Evolutionary conservation across 2,329 filamentous ascomycete genomes (phyloP), one percentile per base, ranked within the genome.

Genomic region (Ophiobolus disseminans): DNA sequence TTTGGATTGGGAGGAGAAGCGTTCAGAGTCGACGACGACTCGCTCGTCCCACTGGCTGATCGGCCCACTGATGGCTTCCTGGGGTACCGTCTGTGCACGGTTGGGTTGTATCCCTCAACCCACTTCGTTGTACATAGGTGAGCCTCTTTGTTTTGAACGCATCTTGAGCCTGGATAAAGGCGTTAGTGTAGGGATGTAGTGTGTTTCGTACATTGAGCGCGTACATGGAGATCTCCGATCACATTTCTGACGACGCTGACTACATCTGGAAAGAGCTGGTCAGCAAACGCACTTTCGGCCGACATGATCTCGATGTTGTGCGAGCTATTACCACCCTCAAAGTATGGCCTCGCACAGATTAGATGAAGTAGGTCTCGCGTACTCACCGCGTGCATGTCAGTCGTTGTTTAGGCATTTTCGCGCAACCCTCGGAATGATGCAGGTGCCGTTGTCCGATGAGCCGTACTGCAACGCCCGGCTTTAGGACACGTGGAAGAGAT

Each of bases 61-160:
- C 46, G 45, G 19, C 34, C 26, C 3, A 40, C 13, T 20, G 50
- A 46, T 25, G 35, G 21, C 19, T 57, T 49, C 9, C 45, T 52
- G 2, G 61, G 58, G 28, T 65, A 70, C 42, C 64, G 68, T 22
- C 67, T 57, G 42, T 72, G 68, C 13, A 72, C 50, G 13, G 53
- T 48, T 13, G 67, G 64, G 43, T 72, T 62, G 52, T 70, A 72
- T 8, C 67, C 68, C 35, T 66, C 53, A 7, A 55, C 50, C 68
- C 68, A 72, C 48, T 65, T 57, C 8, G 62, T 66, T 17, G 64
- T 69, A 57, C 68, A 72, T 8, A 70, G 51, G 36, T 70, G 63
- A 10, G 54, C 53, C 50, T 70, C 66, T 22, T 65, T 65, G 41
- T 72, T 68, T 26, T 62, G 61, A 2, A 69, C 49, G 35, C 68